Evolutionary conservation across 805 yeast genomes (phyloP).

Genomic region (Kluyveromyces wickerhamii): DNA sequence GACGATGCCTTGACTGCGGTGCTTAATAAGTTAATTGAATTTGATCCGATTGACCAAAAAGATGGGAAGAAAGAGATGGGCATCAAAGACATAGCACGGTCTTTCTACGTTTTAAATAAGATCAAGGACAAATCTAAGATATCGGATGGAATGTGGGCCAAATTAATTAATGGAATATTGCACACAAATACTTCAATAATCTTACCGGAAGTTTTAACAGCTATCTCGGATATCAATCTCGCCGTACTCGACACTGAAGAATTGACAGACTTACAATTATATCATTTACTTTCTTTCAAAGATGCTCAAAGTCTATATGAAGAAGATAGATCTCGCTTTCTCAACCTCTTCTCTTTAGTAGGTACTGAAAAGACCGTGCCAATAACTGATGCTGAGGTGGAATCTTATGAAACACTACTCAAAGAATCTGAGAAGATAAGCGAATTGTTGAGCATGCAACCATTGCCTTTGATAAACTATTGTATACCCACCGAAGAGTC

Average conservation of each 20-base stretch:
- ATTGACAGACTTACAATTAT: conserved; percentile 16
- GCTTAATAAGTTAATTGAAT: conserved; percentile 32
- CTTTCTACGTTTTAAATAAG: conserved; percentile 19
- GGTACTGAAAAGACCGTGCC: conserved; percentile 12
- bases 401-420: conserved; percentile 1
- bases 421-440: conserved; percentile 5
- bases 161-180: conserved; percentile 1
- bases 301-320: conserved; percentile 10
- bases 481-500: conserved; percentile 1
- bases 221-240: not conserved
- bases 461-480: conserved; percentile 3
- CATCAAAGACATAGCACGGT: conserved; percentile 16
- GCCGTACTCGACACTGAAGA: conserved; percentile 4
- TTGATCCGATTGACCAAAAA: conserved; percentile 31
- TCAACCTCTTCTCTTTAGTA: conserved; percentile 10
- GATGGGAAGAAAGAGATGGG: conserved; percentile 25
- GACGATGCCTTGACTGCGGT: conserved; percentile 26
- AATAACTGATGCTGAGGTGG: conserved; percentile 14
- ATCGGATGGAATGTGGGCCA: conserved; percentile 2
- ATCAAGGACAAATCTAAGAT: conserved; percentile 10
- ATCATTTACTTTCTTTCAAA: conserved; percentile 8
- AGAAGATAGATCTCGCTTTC: conserved; percentile 9
- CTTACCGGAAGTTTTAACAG: conserved; percentile 2
- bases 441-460: conserved; percentile 5
- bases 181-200: conserved; percentile 6